Percentiles rank a stretch among this genome's conserved stretches.
Evolutionary conservation across 257 asterid genomes (phyloP).

Genomic region (Nicotiana undulata): DNA sequence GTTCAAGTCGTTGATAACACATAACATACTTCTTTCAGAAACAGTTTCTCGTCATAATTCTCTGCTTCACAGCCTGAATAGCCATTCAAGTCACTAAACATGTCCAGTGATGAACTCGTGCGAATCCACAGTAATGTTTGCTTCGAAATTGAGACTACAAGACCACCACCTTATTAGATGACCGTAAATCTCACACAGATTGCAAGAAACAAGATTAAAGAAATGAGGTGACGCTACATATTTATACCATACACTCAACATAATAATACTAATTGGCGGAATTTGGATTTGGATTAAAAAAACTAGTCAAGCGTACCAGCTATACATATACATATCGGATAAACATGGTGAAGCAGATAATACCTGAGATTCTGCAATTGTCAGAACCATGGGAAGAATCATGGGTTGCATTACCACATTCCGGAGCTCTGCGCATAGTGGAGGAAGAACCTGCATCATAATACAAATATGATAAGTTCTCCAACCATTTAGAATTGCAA

Average conservation of each 20-base stretch:
- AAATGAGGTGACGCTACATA: neutral
- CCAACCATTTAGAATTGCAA: constrained; percentile 5
- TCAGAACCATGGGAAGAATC: constrained; percentile 98
- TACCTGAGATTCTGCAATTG: constrained; percentile 99
- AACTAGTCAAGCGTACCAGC: neutral
- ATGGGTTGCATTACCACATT: constrained; percentile 98
- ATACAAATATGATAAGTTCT: constrained; percentile 10
- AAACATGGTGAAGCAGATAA: constrained; percentile 11
- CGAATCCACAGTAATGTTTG: neutral
- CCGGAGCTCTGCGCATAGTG: constrained; percentile 97
- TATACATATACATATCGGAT: constrained; percentile 2
- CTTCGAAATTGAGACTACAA: neutral
- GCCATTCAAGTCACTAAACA: neutral
- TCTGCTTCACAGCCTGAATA: neutral
- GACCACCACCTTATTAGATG: neutral
- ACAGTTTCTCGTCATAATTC: neutral
- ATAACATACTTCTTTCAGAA: neutral
- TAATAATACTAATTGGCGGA: neutral
- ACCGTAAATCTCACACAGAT: neutral
- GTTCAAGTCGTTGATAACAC: neutral
- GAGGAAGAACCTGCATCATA: constrained; percentile 88
- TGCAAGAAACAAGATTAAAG: neutral
- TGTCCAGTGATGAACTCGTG: neutral
- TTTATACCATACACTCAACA: neutral
- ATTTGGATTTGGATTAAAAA: neutral